Conservation (phyloP, 2,329 filamentous ascomycete genomes). For the Mycosphaerella arachidis region DNA sequence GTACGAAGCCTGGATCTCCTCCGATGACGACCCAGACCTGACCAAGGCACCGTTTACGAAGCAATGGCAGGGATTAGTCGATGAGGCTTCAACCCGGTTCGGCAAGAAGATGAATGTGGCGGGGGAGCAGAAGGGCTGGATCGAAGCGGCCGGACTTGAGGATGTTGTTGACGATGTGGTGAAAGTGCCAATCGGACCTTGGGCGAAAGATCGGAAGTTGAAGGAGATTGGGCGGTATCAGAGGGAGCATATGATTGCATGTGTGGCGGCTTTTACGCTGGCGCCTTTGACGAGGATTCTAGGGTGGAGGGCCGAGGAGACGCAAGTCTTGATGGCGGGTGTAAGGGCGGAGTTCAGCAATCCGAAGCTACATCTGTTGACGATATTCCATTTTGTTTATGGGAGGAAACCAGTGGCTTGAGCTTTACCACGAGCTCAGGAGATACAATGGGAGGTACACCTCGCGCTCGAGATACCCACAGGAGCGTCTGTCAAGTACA, state of each 20-base stretch:
- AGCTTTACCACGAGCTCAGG: background rate
- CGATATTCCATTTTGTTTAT: slow-evolving; percentile 13
- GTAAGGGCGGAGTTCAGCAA: slow-evolving; percentile 16
- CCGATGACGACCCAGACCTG: slow-evolving; percentile 24
- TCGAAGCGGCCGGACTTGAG: slow-evolving; percentile 18
- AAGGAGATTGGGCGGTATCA: slow-evolving; percentile 36
- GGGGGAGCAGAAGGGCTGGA: slow-evolving; percentile 10
- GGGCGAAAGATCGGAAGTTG: slow-evolving; percentile 34
- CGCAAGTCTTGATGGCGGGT: slow-evolving; percentile 14
- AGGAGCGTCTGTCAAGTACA: background rate
- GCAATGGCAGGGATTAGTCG: slow-evolving; percentile 13
- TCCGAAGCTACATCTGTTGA: slow-evolving; percentile 14
- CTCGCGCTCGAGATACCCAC: background rate
- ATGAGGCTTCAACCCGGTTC: slow-evolving; percentile 9
- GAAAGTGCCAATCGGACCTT: slow-evolving; percentile 26
- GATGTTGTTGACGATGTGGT: slow-evolving; percentile 16
- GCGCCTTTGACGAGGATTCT: slow-evolving; percentile 38
- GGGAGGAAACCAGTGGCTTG: slow-evolving; percentile 7
- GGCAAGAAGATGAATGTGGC: slow-evolving; percentile 19
- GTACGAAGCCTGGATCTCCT: slow-evolving; percentile 24
- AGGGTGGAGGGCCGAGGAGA: slow-evolving; percentile 30
- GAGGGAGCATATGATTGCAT: slow-evolving; percentile 17
- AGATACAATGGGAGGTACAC: too few species aligned
- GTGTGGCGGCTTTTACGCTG: slow-evolving; percentile 33
- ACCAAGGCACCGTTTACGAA: slow-evolving; percentile 11